Percentiles rank a stretch among this genome's conserved stretches.
These are phyloP conservation scores for Flaveria ramosissima DNA, from an alignment of 129 eudicot genomes.

Conservation along the genomic window DNA sequence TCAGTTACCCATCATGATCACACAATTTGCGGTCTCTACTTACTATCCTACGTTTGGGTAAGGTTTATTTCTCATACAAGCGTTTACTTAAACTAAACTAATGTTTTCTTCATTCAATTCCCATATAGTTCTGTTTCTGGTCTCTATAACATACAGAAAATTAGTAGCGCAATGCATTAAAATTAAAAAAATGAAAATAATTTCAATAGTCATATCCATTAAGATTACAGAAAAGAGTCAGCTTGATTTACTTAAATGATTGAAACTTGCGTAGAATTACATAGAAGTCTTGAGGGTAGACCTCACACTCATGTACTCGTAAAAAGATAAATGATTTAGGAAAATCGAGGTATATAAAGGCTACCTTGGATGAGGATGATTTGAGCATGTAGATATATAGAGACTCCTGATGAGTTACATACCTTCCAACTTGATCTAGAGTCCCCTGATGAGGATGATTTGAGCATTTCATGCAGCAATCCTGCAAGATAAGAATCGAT, in stretches of 20 bases:
- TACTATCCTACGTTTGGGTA: not conserved
- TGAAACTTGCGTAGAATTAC: not conserved
- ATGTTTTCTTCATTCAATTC: not conserved
- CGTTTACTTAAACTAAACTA: not conserved
- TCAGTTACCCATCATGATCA: not conserved
- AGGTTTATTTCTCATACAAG: not conserved
- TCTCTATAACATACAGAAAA: not conserved
- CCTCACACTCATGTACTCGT: no score
- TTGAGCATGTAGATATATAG: not conserved
- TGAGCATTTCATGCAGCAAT: slow-evolving; percentile 77
- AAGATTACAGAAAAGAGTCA: not conserved
- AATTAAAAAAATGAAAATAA: not conserved
- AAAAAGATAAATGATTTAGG: not conserved
- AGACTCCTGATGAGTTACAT: slow-evolving; percentile 2
- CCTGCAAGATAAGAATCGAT: slow-evolving; percentile 44
- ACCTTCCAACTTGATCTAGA: slow-evolving; percentile 90
- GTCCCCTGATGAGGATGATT: slow-evolving; percentile 59
- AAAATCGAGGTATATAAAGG: not conserved
- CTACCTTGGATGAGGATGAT: not conserved
- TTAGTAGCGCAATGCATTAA: not conserved
- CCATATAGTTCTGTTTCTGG: not conserved
- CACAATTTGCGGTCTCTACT: not conserved
- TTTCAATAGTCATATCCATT: not conserved
- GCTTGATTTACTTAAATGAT: not conserved
- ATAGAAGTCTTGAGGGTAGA: not conserved